phyloP scores from a whole-genome alignment of 1,139 yeast genomes.

The Martiniozyma asiatica region DNA sequence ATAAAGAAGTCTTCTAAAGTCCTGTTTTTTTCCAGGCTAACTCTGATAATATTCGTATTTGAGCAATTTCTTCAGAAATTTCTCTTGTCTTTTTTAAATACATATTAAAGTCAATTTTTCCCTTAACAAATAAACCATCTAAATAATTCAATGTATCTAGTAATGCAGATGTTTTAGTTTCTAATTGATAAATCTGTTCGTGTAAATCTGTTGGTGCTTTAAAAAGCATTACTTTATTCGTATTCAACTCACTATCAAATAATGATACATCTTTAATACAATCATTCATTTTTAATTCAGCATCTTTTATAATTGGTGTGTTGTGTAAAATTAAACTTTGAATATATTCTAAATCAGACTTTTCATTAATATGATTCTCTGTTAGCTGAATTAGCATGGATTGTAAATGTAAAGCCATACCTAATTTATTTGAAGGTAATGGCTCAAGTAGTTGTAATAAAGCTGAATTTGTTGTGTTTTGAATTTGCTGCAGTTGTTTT shows the following conservation, averaged over 20 bases:
- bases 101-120: slow-evolving; percentile 29
- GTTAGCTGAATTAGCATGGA: slow-evolving; percentile 10
- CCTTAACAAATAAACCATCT: slow-evolving; percentile 34
- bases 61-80: slow-evolving; percentile 3
- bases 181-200: slow-evolving; percentile 51
- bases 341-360: slow-evolving; percentile 11
- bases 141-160: slow-evolving; percentile 53
- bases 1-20: too few relatives aligned
- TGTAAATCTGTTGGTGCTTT: slow-evolving; percentile 35
- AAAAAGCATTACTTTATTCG: slow-evolving; percentile 15
- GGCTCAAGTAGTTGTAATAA: slow-evolving; percentile 7
- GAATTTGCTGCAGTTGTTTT: slow-evolving; percentile 1
- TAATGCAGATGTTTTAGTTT: slow-evolving; percentile 56
- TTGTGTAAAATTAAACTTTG: slow-evolving; percentile 18
- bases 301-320: slow-evolving; percentile 20
- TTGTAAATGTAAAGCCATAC: slow-evolving; percentile 5
- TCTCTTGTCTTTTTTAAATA: slow-evolving; percentile 40
- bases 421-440: slow-evolving; percentile 16
- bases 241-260: not conserved
- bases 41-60: not conserved
- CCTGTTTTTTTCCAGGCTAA: too few relatives aligned
- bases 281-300: slow-evolving; percentile 15
- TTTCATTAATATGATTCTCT: slow-evolving; percentile 10
- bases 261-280: not conserved
- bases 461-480: slow-evolving; percentile 1